Percentiles rank a stretch among this genome's conserved stretches.
Conservation (phyloP, 192 early-diverging fungal genomes). For the Podila verticillata region DNA sequence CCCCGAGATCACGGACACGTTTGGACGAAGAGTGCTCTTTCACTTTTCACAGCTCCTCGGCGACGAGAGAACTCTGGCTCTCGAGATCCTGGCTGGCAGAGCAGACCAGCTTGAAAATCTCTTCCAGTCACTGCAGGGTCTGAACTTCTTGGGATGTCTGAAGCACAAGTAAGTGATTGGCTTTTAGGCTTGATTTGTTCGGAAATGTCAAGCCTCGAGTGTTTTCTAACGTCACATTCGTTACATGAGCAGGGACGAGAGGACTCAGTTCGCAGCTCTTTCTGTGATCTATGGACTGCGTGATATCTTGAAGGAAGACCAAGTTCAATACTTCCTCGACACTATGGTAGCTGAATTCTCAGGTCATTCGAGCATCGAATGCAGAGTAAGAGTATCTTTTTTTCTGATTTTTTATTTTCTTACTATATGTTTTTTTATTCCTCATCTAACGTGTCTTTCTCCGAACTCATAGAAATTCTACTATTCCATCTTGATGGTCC, state of each 20-base stretch:
- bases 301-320: conserved; percentile 39
- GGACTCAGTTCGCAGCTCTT: conserved; percentile 62
- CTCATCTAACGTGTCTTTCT: background rate
- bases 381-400: conserved; percentile 50
- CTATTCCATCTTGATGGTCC: conserved; percentile 55
- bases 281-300: conserved; percentile 62
- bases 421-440: background rate
- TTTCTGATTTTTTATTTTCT: background rate
- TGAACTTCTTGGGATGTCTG: conserved; percentile 62
- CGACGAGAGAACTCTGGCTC: conserved; percentile 50
- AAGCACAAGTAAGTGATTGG: conserved; percentile 49
- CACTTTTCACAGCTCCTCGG: conserved; percentile 60
- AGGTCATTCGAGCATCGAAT: conserved; percentile 58
- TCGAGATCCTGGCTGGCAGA: conserved; percentile 66
- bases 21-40: conserved; percentile 56
- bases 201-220: background rate
- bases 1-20: conserved; percentile 41
- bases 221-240: background rate
- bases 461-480: conserved; percentile 51
- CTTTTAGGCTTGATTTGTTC: background rate
- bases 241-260: conserved; percentile 59
- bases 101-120: conserved; percentile 59
- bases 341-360: conserved; percentile 59
- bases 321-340: conserved; percentile 62
- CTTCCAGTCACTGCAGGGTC: conserved; percentile 61